Base-by-base conservation (phyloP, 1,284 basidiomycete genomes). In the Lignosus rhinocerotis region DNA sequence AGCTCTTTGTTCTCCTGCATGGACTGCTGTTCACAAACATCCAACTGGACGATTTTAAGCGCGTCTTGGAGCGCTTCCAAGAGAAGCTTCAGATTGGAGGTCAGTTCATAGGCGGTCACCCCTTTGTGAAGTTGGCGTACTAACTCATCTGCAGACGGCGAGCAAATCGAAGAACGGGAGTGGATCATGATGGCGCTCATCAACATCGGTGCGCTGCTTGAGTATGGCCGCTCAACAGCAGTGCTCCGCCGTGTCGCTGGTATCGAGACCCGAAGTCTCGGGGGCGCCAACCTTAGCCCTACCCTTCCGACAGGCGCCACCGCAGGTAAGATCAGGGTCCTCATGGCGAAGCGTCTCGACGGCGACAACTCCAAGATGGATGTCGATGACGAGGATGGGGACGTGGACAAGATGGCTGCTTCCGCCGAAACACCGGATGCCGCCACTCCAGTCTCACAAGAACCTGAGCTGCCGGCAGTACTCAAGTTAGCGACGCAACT, bases 11-110 rank as follows among this genome's bases (percentile, higher is more conserved):
- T 11, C 84, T 94, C 38, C 77, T 98, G 1, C 96, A 98, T 64
- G 96, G 96, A 30, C 93, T 97, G 90, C 81, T 99, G 1, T 96
- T 98, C 75, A 98, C 96, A 10, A 90, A 91, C 63, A 92, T 97
- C 62, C 86, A 96, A 66, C 84, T 98, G 19, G 96, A 99, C 72
- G 90, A 94, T 71, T 98, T 98, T 69, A 77, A 83, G 42, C 79
- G 86, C 0, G 88, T 90, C 0, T 84, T 94, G 48, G 89, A 88
- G 2, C 88, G 93, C 32, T 92, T 97, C 70, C 80, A 94, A 60
- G 93, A 96, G 72, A 87, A 92, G 38, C 81, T 98, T 0, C 82
- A 88, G 63, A 88, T 96, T 48, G 87, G 92, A 67, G 86, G 86
- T 56, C 36, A 42, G 68, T n/a, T 12, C 32, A 14, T 6, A 6